Percentiles rank a stretch among this genome's conserved stretches.
These are phyloP conservation scores for Athelia psychrophila DNA, from an alignment of 1,284 basidiomycete genomes.

Conservation along the genomic window DNA sequence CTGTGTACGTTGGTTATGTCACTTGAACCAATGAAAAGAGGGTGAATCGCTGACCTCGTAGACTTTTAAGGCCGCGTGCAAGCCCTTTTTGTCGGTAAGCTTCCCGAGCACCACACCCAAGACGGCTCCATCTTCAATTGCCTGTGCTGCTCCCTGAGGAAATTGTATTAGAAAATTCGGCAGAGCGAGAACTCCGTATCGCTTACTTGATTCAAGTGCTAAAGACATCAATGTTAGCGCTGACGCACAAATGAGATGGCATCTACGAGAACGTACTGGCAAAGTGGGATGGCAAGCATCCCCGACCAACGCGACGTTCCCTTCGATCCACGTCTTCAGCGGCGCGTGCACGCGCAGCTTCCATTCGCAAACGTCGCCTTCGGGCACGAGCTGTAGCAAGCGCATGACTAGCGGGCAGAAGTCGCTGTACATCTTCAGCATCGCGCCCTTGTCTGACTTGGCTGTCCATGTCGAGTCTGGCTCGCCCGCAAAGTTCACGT, in stretches of 20 bases:
- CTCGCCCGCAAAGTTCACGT: conserved; percentile 16
- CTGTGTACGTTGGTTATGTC: too few relatives aligned
- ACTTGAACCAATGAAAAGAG: too few relatives aligned
- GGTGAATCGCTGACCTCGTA: conserved; percentile 12
- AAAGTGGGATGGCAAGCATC: conserved; percentile 22
- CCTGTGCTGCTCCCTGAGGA: conserved; percentile 18
- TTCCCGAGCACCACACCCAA: conserved; percentile 13
- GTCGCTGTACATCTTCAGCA: conserved; percentile 14
- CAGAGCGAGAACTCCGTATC: background rate
- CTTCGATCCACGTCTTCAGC: conserved; percentile 16
- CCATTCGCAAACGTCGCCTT: conserved; percentile 21
- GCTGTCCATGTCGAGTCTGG: conserved; percentile 17
- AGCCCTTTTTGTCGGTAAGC: conserved; percentile 4
- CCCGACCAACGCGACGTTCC: conserved; percentile 15
- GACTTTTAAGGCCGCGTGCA: conserved; percentile 12
- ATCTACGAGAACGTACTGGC: conserved; percentile 8
- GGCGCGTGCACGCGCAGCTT: conserved; percentile 18
- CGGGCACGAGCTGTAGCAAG: conserved; percentile 15
- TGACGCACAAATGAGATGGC: too few relatives aligned
- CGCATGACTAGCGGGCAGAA: conserved; percentile 16
- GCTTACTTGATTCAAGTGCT: background rate
- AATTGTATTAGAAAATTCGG: background rate
- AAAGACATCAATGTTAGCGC: too few relatives aligned
- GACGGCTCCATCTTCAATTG: conserved; percentile 20
- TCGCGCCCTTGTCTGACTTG: conserved; percentile 12